Base-by-base conservation (phyloP, 176 grass and related monocot genomes). In the Zea mays region DNA sequence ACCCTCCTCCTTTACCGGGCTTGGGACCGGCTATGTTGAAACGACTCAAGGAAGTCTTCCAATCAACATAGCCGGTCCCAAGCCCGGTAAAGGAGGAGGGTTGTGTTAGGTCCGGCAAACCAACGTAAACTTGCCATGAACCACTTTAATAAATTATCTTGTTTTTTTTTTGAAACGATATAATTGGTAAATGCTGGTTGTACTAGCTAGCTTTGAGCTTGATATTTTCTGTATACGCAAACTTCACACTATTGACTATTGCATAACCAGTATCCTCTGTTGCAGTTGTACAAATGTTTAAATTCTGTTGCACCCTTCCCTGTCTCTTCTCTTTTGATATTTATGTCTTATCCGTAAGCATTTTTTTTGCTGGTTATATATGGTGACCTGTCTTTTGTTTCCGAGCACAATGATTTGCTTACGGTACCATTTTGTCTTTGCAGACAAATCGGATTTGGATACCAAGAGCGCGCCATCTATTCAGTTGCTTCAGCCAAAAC, bases 391-490 rank as follows among this genome's bases (percentile, higher is more conserved):
- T 16, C 38, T 47, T 66, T 39, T 51, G 27, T 63, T 64, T 77
- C 14, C 64, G 58, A 38, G 19, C 60, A 77, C 61, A 39, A 77
- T 19, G 60, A 39, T 65, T 73, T 70, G 9, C 33, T 52, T 71
- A 63, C 21, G 16, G 17, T 37, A 59, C 2, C 52, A 33, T 83
- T 88, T 86, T 48, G 17, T 56, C 48, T 89, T 70, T 74, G 75
- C 79, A 96, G 90, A 92, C 17, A 80, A 78, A 73, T 84, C 70
- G 72, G 83, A 75, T 59, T 66, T 74, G 65, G 85, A 99, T 70
- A 89, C 77, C 69, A 67, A 84, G 34, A 78, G 88, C 71, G 75
- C 92, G 48, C 90, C 89, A 83, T 95, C 96, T 83, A 88, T 92
- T 81, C 85, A 93, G 63, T 89, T 89, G 84, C 86, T 95, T 84